Conservation (phyloP, 1,284 basidiomycete genomes). For the Rhodotorula mucilaginosa region DNA sequence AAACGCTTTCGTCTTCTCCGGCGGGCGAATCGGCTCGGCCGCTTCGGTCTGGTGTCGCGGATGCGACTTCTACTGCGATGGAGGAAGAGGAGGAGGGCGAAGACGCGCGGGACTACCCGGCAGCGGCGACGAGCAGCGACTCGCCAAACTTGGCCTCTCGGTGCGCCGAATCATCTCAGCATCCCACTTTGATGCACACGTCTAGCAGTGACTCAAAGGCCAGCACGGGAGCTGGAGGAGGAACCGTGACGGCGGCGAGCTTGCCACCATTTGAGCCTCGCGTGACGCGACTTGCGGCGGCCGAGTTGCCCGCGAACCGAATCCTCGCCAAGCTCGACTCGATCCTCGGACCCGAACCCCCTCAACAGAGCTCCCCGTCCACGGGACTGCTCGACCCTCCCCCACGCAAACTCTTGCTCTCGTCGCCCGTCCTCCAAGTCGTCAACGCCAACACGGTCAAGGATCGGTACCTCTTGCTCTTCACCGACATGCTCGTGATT, state of each 20-base stretch:
- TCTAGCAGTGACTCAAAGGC: too few species aligned
- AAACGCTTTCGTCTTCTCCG: not conserved
- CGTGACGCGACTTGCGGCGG: slow-evolving; percentile 16
- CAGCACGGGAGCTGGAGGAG: too few species aligned
- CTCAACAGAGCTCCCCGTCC: not conserved
- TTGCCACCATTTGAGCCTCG: slow-evolving; percentile 11
- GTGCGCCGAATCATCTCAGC: slow-evolving; percentile 6
- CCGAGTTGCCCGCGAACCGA: slow-evolving; percentile 23
- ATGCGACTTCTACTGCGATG: too few species aligned
- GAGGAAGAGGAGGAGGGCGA: too few species aligned
- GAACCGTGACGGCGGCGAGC: not conserved
- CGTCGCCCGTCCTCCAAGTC: slow-evolving; percentile 86
- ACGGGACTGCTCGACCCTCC: slow-evolving; percentile 65
- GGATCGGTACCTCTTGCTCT: slow-evolving; percentile 91
- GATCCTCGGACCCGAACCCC: slow-evolving; percentile 14
- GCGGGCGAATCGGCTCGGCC: slow-evolving; percentile 12
- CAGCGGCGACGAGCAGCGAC: slow-evolving; percentile 19
- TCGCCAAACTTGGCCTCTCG: slow-evolving; percentile 9
- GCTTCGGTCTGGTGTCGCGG: not conserved
- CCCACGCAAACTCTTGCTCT: slow-evolving; percentile 76
- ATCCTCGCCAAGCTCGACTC: slow-evolving; percentile 38
- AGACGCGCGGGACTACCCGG: too few species aligned
- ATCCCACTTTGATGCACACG: too few species aligned
- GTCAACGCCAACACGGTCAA: slow-evolving; percentile 92
- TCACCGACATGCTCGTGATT: slow-evolving; percentile 88